These are phyloP conservation scores for Colletotrichum cordylinicola DNA, from an alignment of 2,329 filamentous ascomycete genomes.

Conservation along the genomic window DNA sequence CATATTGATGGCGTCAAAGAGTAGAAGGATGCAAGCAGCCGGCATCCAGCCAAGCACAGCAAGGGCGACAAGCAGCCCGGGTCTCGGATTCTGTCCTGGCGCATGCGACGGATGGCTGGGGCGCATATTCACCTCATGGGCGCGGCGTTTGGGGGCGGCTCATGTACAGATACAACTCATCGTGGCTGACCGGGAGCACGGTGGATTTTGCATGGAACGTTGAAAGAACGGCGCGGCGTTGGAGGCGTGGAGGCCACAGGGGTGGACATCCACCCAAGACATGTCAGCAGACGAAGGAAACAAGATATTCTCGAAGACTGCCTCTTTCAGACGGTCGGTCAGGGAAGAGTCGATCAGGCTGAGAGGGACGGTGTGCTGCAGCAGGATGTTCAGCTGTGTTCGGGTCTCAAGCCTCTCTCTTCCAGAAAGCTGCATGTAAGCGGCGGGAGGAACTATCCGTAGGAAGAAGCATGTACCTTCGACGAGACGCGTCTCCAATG, in stretches of 20 bases:
- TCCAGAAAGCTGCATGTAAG: neutral
- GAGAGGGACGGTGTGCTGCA: neutral
- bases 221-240: neutral
- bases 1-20: neutral
- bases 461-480: neutral
- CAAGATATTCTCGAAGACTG: constrained; percentile 10
- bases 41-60: neutral
- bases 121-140: neutral
- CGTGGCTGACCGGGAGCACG: neutral
- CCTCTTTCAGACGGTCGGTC: neutral
- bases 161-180: neutral
- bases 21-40: neutral
- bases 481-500: neutral
- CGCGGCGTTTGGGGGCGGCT: neutral
- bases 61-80: neutral
- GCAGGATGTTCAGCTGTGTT: constrained; percentile 2
- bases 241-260: neutral
- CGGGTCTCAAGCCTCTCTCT: neutral
- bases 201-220: neutral
- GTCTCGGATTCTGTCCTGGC: neutral
- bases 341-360: neutral
- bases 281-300: neutral
- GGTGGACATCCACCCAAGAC: neutral
- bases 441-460: neutral
- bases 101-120: neutral